Conservation (phyloP, 1,284 basidiomycete genomes). For the Sporisorium graminicola region DNA sequence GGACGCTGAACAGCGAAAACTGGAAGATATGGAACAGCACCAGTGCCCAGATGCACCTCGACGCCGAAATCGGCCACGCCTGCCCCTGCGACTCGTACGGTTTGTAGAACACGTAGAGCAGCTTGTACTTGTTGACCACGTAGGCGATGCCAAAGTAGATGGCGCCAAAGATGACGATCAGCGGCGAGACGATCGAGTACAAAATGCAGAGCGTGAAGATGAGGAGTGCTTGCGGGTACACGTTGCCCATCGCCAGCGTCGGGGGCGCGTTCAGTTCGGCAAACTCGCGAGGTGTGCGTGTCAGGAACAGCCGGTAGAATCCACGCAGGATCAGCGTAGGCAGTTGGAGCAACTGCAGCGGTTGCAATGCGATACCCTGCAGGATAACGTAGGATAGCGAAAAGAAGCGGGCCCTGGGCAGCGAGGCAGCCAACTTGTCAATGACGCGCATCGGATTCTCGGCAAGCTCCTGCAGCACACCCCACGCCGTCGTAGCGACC, state of each 20-base stretch:
- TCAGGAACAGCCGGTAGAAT: constrained; percentile 51
- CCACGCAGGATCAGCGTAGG: constrained; percentile 58
- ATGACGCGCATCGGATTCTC: constrained; percentile 65
- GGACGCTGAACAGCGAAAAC: constrained; percentile 80
- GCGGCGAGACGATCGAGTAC: constrained; percentile 93
- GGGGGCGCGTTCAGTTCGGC: constrained; percentile 97
- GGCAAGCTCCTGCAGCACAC: constrained; percentile 73
- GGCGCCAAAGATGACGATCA: constrained; percentile 93
- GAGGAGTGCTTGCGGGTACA: constrained; percentile 93
- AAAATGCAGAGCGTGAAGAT: constrained; percentile 94
- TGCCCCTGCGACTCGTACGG: constrained; percentile 92
- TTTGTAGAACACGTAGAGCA: constrained; percentile 93
- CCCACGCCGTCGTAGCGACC: constrained; percentile 88
- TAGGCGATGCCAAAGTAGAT: constrained; percentile 92
- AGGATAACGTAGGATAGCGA: constrained; percentile 95
- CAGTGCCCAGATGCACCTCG: constrained; percentile 67
- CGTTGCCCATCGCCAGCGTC: constrained; percentile 78
- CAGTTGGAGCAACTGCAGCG: constrained; percentile 79
- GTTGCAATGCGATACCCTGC: constrained; percentile 93
- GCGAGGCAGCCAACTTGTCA: constrained; percentile 62
- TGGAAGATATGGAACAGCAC: constrained; percentile 68
- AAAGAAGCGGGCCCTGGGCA: constrained; percentile 78
- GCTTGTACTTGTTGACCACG: constrained; percentile 91
- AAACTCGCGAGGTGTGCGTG: constrained; percentile 76
- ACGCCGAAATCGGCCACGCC: constrained; percentile 80